Evolutionary conservation across 805 yeast species (phyloP).

Genomic region (Ogataea siamensis): DNA sequence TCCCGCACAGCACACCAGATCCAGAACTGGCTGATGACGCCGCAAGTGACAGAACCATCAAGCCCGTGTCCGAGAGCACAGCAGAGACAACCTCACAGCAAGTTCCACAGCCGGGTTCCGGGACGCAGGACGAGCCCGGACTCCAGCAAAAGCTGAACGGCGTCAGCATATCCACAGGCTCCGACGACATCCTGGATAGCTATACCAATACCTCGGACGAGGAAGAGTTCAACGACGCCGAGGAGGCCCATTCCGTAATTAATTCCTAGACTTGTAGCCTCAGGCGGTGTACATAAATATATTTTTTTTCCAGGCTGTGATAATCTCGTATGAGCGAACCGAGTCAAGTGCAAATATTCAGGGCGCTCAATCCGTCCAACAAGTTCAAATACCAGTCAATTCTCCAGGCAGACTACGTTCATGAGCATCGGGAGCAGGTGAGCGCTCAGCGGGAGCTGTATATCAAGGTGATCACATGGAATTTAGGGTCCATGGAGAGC

Average conservation of each 20-base stretch:
- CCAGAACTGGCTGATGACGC: too few species aligned
- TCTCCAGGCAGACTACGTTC: constrained; percentile 20
- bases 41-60: not conserved
- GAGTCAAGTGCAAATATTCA: constrained; percentile 19
- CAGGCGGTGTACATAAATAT: constrained; percentile 7
- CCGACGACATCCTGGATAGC: constrained; percentile 14
- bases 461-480: constrained; percentile 39
- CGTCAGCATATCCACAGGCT: not conserved
- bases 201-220: constrained; percentile 20
- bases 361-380: constrained; percentile 29
- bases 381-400: constrained; percentile 23
- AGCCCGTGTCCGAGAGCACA: not conserved
- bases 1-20: too few species aligned
- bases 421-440: constrained; percentile 11
- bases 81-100: not conserved
- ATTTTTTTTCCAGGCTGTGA: constrained; percentile 4
- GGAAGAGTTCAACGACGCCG: constrained; percentile 28
- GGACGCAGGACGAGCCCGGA: not conserved
- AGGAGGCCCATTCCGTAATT: constrained; percentile 16
- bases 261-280: not conserved
- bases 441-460: constrained; percentile 5
- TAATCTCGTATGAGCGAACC: constrained; percentile 4
- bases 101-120: not conserved
- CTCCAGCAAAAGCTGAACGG: not conserved
- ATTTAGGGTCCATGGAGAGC: constrained; percentile 29